Base-by-base conservation (phyloP, 441 rosid species). In the Pelargonium myrrhifolium region DNA sequence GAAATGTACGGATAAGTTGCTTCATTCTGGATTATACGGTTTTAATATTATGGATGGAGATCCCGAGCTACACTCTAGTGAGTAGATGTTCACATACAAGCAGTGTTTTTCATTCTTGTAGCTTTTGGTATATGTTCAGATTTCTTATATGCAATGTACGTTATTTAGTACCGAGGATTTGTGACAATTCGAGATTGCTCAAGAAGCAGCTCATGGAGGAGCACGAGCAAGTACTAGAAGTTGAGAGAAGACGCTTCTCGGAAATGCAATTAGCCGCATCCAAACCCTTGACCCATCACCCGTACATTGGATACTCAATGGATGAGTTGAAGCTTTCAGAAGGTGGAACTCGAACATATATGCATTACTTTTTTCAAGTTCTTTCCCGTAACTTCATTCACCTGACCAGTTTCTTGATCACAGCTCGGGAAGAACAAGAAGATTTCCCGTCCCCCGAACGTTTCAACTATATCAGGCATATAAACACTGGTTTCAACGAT, bases 171-270 rank as follows among this genome's bases (percentile, higher is more conserved):
- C 84, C 82, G 49, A 78, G 82, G 72, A 80, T 79, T 69, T 85
- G 64, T 37, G 85, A 80, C 47, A 72, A 75, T 18, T 72, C 85
- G 0, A 82, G 77, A 69, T 72, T 79, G 45, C 69, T 86, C 66
- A 86, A 82, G 67, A 74, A 78, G 78, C 91, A 83, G 70, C 68
- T 76, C 3, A 53, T 81, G 63, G 88, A 82, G 68, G 83, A 80
- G 68, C 81, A 74, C 20, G 87, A 80, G 14, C 86, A 72, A 37
- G 70, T 74, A 39, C 66, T 80, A 45, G 85, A 82, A 74, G 18
- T 74, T 12, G 80, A 82, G 77, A 80, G 81, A 77, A 74, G 79
- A 79, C 80, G 62, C 8, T 77, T 75, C 3, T 67, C 80, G 1
- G 78, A 75, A 76, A 72, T 81, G 66, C 85, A 68, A 42, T 66